Evolutionary conservation across 768 basidiomycete genomes (phyloP).

Genomic region (Boletus patriciae): DNA sequence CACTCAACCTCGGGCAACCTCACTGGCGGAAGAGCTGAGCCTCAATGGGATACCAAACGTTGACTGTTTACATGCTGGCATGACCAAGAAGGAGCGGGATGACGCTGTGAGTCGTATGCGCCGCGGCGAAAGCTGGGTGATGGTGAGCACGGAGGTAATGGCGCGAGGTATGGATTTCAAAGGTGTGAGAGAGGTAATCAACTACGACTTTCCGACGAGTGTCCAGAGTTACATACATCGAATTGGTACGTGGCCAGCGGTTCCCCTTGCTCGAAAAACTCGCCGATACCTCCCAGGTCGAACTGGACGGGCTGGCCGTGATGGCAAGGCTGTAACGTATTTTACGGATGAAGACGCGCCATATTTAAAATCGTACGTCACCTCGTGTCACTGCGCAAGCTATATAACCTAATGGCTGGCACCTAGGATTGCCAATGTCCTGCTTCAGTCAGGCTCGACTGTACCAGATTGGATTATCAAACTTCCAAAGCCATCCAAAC

Average conservation of each 20-base stretch:
- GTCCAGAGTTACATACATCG: conserved; percentile 96
- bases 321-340: conserved; percentile 93
- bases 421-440: conserved; percentile 89
- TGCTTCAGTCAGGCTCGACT: conserved; percentile 84
- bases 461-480: conserved; percentile 96
- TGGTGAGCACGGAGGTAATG: conserved; percentile 97
- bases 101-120: conserved; percentile 84
- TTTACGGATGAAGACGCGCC: conserved; percentile 94
- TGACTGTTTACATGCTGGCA: conserved; percentile 88
- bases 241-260: conserved; percentile 57
- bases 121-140: conserved; percentile 87
- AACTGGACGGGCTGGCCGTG: conserved; percentile 90
- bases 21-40: conserved; percentile 77
- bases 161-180: conserved; percentile 98
- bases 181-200: conserved; percentile 90
- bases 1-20: conserved; percentile 80
- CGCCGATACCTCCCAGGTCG: conserved; percentile 55
- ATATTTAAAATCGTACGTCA: conserved; percentile 79
- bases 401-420: conserved; percentile 9
- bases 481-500: conserved; percentile 89
- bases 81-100: conserved; percentile 85
- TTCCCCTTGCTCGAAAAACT: not conserved
- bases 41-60: conserved; percentile 78
- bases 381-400: not conserved
- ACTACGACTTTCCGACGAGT: conserved; percentile 95